Conservation (phyloP, 345 rosid species). For the Salix viminalis region DNA sequence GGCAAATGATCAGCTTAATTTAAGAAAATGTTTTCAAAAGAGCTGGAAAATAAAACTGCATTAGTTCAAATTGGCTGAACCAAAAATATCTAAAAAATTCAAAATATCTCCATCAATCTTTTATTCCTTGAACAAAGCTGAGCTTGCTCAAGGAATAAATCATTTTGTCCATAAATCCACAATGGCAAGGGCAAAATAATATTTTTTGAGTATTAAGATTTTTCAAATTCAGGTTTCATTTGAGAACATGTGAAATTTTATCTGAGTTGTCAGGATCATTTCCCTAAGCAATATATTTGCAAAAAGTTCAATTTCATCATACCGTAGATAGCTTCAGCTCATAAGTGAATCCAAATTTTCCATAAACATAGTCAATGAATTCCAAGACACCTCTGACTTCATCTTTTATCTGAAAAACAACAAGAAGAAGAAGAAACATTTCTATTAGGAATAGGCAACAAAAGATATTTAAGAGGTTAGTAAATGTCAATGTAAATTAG, state of each 20-base stretch:
- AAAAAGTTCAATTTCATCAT: conserved; percentile 17
- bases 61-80: background rate
- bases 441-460: conserved; percentile 1
- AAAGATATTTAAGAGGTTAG: conserved; percentile 1
- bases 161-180: background rate
- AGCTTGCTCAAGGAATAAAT: background rate
- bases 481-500: conserved; percentile 9
- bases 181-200: background rate
- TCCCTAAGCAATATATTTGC: background rate
- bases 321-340: conserved; percentile 92
- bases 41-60: background rate
- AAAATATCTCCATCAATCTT: background rate
- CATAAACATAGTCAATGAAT: conserved; percentile 68
- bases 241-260: background rate
- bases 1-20: background rate
- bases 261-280: background rate
- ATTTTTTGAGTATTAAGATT: background rate
- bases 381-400: conserved; percentile 81
- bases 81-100: background rate
- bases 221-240: background rate
- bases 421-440: conserved; percentile 1
- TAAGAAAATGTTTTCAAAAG: background rate
- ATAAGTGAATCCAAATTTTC: conserved; percentile 78
- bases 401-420: conserved; percentile 63
- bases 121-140: background rate